Evolutionary conservation across 2,329 filamentous ascomycete genomes (phyloP).

Genomic region (Seiridium unicorne): DNA sequence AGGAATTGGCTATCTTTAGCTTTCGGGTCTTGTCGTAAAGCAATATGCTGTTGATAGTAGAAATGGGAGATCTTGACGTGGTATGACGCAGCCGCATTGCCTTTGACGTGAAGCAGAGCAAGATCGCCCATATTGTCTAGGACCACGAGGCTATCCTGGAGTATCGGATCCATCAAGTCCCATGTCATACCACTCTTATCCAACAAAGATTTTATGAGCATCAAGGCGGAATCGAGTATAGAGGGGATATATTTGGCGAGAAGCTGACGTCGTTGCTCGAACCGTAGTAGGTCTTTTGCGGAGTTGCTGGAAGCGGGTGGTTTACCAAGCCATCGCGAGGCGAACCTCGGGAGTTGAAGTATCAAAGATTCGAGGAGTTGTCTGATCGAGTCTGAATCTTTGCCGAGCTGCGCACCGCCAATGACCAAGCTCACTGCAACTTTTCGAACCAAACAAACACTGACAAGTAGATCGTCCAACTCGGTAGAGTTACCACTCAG

Average conservation of each 20-base stretch:
- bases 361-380: constrained; percentile 54
- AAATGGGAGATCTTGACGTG: constrained; percentile 69
- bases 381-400: constrained; percentile 13
- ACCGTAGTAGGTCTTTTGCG: constrained; percentile 58
- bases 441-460: constrained; percentile 54
- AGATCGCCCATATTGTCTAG: constrained; percentile 50
- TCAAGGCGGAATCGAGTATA: constrained; percentile 59
- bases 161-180: constrained; percentile 54
- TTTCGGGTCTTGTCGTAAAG: constrained; percentile 40
- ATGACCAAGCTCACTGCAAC: constrained; percentile 49
- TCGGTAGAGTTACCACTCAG: constrained; percentile 59
- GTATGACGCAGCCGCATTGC: constrained; percentile 39
- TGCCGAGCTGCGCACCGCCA: constrained; percentile 13
- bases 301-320: constrained; percentile 47
- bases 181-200: constrained; percentile 47
- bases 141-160: constrained; percentile 55
- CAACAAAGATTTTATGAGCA: constrained; percentile 53
- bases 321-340: constrained; percentile 61
- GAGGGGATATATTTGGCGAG: constrained; percentile 52
- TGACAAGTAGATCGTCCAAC: constrained; percentile 59
- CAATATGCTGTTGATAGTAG: constrained; percentile 64
- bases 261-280: constrained; percentile 57
- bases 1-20: constrained; percentile 43
- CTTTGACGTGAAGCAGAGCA: constrained; percentile 19
- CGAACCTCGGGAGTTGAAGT: constrained; percentile 58